phyloP scores from a whole-genome alignment of 2,329 filamentous ascomycete genomes.

The Penicillium sp. region DNA sequence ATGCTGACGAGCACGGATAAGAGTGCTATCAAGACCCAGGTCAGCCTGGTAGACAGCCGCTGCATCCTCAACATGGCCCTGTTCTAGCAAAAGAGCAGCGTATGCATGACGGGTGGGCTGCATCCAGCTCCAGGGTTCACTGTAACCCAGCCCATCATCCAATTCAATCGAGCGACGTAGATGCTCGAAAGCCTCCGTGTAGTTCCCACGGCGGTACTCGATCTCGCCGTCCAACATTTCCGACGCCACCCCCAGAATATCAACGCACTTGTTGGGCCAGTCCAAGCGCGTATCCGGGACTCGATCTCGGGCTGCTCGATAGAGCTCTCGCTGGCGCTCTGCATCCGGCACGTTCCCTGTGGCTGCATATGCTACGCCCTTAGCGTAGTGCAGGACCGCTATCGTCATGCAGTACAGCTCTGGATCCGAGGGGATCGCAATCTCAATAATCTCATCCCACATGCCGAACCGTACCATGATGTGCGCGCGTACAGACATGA shows the following conservation, averaged over 20 bases:
- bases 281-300: slow-evolving; percentile 62
- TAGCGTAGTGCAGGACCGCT: slow-evolving; percentile 66
- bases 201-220: slow-evolving; percentile 62
- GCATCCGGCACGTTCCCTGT: slow-evolving; percentile 56
- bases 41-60: slow-evolving; percentile 59
- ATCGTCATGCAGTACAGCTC: slow-evolving; percentile 67
- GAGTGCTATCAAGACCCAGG: slow-evolving; percentile 56
- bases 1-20: slow-evolving; percentile 65
- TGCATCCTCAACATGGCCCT: slow-evolving; percentile 57
- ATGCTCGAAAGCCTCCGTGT: slow-evolving; percentile 57
- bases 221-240: slow-evolving; percentile 72
- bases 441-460: slow-evolving; percentile 63
- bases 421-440: slow-evolving; percentile 56
- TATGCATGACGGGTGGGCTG: slow-evolving; percentile 69
- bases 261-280: slow-evolving; percentile 64
- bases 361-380: slow-evolving; percentile 64
- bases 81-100: slow-evolving; percentile 66
- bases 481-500: slow-evolving; percentile 65
- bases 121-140: slow-evolving; percentile 80
- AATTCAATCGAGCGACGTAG: slow-evolving; percentile 57
- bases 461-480: slow-evolving; percentile 69
- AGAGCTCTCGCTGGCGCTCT: slow-evolving; percentile 48
- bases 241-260: slow-evolving; percentile 60
- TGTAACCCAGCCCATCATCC: slow-evolving; percentile 65
- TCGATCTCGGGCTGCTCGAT: slow-evolving; percentile 48